These are phyloP conservation scores for Cutaneotrichosporon sp. DNA, from an alignment of 1,284 basidiomycete genomes.

Conservation along the genomic window DNA sequence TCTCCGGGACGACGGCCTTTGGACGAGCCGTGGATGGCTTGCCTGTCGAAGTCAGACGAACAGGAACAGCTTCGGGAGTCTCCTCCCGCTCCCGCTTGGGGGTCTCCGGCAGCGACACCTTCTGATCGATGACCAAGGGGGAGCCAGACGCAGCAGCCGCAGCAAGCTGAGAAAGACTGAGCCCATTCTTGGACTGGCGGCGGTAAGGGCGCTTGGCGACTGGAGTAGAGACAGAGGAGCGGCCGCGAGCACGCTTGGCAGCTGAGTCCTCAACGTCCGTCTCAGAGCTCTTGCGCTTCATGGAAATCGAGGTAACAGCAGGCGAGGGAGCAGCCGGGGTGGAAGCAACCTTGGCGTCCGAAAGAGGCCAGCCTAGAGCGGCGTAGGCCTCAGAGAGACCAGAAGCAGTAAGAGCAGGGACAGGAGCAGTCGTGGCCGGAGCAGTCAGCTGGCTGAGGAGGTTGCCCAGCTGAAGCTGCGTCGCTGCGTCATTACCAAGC, in stretches of 20 bases:
- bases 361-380: constrained; percentile 21
- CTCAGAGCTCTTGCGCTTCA: constrained; percentile 37
- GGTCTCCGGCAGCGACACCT: background rate
- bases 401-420: constrained; percentile 4
- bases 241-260: constrained; percentile 30
- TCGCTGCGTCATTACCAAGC: constrained; percentile 23
- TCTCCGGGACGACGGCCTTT: constrained; percentile 38
- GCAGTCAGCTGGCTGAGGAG: constrained; percentile 17
- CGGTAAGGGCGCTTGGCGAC: constrained; percentile 23
- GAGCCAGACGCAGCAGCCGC: constrained; percentile 20
- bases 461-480: constrained; percentile 26
- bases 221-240: constrained; percentile 17
- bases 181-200: constrained; percentile 22
- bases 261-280: constrained; percentile 18
- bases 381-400: constrained; percentile 17
- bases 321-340: constrained; percentile 5
- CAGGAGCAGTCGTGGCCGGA: constrained; percentile 2
- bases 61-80: constrained; percentile 16
- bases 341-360: constrained; percentile 4
- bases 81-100: background rate
- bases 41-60: constrained; percentile 28
- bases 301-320: constrained; percentile 10
- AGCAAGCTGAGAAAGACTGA: constrained; percentile 20
- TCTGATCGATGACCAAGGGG: constrained; percentile 9
- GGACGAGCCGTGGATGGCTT: constrained; percentile 39